Conservation (phyloP, 306 rosid genomes). For the Castanea crenata region DNA sequence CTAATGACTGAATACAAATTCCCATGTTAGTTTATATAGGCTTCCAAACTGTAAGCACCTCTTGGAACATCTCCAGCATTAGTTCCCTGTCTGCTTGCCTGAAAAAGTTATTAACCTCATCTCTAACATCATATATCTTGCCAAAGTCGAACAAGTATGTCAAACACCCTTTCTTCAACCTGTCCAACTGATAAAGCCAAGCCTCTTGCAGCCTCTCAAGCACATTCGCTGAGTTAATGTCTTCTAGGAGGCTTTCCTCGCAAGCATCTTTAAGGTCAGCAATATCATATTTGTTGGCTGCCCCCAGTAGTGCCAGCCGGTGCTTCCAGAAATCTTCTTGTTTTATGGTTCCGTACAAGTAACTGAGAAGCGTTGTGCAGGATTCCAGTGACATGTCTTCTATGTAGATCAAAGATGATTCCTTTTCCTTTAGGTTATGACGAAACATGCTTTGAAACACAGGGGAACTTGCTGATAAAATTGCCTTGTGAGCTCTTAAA, state of each 20-base stretch:
- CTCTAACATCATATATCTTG: conserved; percentile 70
- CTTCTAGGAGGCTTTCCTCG: conserved; percentile 89
- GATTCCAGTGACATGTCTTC: conserved; percentile 77
- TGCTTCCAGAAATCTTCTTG: conserved; percentile 78
- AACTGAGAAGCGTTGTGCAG: conserved; percentile 61
- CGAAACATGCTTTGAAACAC: conserved; percentile 86
- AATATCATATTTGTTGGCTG: conserved; percentile 75
- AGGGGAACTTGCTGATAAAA: conserved; percentile 79
- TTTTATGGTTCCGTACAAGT: conserved; percentile 76
- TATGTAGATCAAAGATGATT: conserved; percentile 69
- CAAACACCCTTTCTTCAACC: conserved; percentile 85
- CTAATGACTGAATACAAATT: conserved; percentile 3
- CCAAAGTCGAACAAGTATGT: conserved; percentile 75
- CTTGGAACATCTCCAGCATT: conserved; percentile 84
- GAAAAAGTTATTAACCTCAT: conserved; percentile 54
- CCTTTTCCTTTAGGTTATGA: conserved; percentile 75
- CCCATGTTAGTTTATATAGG: conserved; percentile 34
- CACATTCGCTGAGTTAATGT: conserved; percentile 66
- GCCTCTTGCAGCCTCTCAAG: conserved; percentile 83
- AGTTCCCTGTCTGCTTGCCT: conserved; percentile 76
- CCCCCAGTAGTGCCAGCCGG: conserved; percentile 71
- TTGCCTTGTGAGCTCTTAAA: conserved; percentile 78
- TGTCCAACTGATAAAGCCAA: conserved; percentile 63
- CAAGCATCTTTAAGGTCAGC: conserved; percentile 64
- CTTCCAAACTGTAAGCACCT: conserved; percentile 65